phyloP scores from a whole-genome alignment of 768 basidiomycete genomes.

The Podaxis rugospora region DNA sequence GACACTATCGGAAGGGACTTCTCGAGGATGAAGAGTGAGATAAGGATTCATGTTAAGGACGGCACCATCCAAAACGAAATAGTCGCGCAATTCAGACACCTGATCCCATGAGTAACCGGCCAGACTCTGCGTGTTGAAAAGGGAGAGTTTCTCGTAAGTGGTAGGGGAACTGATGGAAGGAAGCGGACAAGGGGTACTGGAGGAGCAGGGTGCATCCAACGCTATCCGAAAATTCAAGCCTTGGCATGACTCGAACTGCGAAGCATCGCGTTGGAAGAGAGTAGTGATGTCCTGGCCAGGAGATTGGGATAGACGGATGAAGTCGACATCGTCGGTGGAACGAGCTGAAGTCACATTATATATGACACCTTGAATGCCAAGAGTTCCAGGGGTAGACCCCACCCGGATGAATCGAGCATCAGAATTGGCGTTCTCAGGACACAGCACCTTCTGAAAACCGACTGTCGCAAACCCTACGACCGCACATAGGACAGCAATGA shows the following conservation, averaged over 20 bases:
- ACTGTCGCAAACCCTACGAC: constrained; percentile 90
- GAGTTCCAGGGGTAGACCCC: constrained; percentile 52
- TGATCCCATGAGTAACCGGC: constrained; percentile 94
- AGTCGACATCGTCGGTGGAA: constrained; percentile 49
- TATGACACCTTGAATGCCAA: constrained; percentile 74
- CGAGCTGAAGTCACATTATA: constrained; percentile 65
- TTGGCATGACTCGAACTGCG: constrained; percentile 62
- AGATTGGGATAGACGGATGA: constrained; percentile 46
- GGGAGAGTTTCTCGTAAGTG: constrained; percentile 56
- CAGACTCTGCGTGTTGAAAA: constrained; percentile 60
- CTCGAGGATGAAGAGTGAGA: constrained; percentile 61
- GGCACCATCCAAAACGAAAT: constrained; percentile 87
- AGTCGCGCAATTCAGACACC: constrained; percentile 64
- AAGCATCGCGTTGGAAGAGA: constrained; percentile 66
- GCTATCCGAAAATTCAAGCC: constrained; percentile 65
- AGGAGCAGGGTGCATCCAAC: constrained; percentile 66
- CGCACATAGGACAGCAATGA: constrained; percentile 75
- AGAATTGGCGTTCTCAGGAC: constrained; percentile 54
- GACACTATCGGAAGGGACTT: constrained; percentile 70
- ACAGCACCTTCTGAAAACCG: constrained; percentile 89
- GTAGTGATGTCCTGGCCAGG: constrained; percentile 91
- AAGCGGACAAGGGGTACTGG: constrained; percentile 61
- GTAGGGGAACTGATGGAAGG: constrained; percentile 49
- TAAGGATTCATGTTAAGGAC: constrained; percentile 94
- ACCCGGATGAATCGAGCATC: constrained; percentile 48